Conservation (phyloP, 1,139 yeast genomes). For the Candida pseudocylindracea region DNA sequence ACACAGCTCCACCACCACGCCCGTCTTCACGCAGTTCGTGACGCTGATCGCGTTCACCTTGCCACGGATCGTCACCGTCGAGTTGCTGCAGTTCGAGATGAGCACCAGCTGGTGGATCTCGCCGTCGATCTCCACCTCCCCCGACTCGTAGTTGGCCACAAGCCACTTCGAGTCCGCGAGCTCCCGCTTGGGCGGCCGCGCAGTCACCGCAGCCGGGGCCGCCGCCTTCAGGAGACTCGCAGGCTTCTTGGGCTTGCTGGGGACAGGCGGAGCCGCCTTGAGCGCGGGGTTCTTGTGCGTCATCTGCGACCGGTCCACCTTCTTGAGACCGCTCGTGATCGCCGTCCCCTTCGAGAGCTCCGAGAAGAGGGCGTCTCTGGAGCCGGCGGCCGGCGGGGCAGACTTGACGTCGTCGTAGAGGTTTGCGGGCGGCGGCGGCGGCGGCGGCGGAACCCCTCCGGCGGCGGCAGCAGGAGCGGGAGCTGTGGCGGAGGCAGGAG, state of each 20-base stretch:
- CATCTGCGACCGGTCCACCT: slow-evolving; percentile 86
- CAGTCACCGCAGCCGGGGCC: slow-evolving; percentile 13
- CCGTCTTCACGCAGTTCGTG: slow-evolving; percentile 49
- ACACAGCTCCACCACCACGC: slow-evolving; percentile 62
- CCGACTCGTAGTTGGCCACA: slow-evolving; percentile 48
- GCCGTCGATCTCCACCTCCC: slow-evolving; percentile 45
- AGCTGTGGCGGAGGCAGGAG: slow-evolving; percentile 8
- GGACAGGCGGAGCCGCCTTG: slow-evolving; percentile 23
- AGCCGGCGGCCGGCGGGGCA: slow-evolving; percentile 8
- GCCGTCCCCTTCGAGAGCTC: slow-evolving; percentile 70
- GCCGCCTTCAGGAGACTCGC: slow-evolving; percentile 21
- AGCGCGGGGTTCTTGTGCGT: slow-evolving; percentile 83
- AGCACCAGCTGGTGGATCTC: slow-evolving; percentile 77
- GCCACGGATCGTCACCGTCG: slow-evolving; percentile 69
- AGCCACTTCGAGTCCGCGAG: slow-evolving; percentile 72
- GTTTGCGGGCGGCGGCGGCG: slow-evolving; percentile 49
- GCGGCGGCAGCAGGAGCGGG: slow-evolving; percentile 12
- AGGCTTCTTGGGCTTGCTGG: slow-evolving; percentile 54
- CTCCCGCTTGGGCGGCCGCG: slow-evolving; percentile 56
- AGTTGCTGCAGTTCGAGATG: slow-evolving; percentile 57
- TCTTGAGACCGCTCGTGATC: slow-evolving; percentile 69
- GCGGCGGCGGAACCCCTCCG: slow-evolving; percentile 42
- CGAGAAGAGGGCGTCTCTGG: slow-evolving; percentile 74
- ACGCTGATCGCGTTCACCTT: slow-evolving; percentile 78
- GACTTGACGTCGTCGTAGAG: slow-evolving; percentile 21